Conservation (phyloP, 306 rosid species). For the Ceratonia siliqua region DNA sequence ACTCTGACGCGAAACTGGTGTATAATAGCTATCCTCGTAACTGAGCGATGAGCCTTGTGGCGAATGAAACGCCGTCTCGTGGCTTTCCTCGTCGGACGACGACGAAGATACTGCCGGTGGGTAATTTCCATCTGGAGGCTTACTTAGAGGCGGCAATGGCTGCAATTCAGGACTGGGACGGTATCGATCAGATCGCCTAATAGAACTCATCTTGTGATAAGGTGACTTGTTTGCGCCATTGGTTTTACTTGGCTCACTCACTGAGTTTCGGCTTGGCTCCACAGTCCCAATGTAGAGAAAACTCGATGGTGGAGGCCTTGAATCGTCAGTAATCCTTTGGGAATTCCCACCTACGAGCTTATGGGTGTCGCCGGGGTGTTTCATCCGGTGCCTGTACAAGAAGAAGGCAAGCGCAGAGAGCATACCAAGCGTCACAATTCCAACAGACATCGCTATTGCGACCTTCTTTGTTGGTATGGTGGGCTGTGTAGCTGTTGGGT, state of each 20-base stretch:
- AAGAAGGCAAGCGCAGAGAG: constrained; percentile 76
- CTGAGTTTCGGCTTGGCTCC: constrained; percentile 58
- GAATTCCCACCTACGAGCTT: constrained; percentile 57
- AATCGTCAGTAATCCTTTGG: constrained; percentile 38
- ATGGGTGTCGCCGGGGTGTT: constrained; percentile 46
- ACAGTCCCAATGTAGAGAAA: constrained; percentile 84
- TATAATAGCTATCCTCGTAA: constrained; percentile 57
- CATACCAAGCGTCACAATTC: constrained; percentile 73
- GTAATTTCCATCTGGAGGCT: constrained; percentile 42
- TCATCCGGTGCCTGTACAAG: constrained; percentile 68
- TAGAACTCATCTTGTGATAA: constrained; percentile 54
- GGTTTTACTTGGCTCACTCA: constrained; percentile 18
- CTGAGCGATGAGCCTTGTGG: constrained; percentile 65
- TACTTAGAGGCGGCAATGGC: constrained; percentile 68
- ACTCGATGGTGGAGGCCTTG: constrained; percentile 57
- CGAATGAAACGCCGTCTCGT: constrained; percentile 66
- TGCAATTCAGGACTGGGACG: constrained; percentile 94
- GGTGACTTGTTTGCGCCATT: constrained; percentile 52
- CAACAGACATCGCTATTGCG: constrained; percentile 75
- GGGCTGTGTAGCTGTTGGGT: constrained; percentile 66
- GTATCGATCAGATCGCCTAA: constrained; percentile 66
- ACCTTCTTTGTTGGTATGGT: constrained; percentile 58
- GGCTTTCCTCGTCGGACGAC: constrained; percentile 63
- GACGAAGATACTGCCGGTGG: constrained; percentile 49
- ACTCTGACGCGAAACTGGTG: constrained; percentile 71